Percentiles rank a stretch among this genome's conserved stretches.
Evolutionary conservation across 1,284 basidiomycete genomes (phyloP).

Genomic region (Rhodofomes roseus): DNA sequence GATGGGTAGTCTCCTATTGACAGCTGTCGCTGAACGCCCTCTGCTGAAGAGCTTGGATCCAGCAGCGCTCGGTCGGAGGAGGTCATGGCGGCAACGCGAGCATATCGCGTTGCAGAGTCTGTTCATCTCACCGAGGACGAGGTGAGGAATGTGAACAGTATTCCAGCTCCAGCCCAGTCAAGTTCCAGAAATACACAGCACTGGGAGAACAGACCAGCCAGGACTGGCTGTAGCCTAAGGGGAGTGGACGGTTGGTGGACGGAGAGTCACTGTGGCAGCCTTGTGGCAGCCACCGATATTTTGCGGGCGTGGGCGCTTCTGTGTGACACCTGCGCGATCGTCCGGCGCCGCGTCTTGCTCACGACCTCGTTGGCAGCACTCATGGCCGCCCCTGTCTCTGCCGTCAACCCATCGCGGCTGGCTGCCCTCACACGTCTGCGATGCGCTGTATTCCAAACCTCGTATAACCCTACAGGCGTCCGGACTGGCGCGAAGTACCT

Average conservation of each 20-base stretch:
- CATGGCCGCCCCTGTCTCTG: constrained; percentile 33
- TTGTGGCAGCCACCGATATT: background rate
- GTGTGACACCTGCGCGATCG: background rate
- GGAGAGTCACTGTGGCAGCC: too few species aligned
- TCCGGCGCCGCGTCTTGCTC: background rate
- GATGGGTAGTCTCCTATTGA: background rate
- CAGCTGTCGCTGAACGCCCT: background rate
- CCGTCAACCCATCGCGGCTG: constrained; percentile 41
- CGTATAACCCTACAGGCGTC: constrained; percentile 74
- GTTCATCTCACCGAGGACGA: background rate
- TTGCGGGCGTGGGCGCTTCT: background rate
- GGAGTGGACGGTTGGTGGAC: too few species aligned
- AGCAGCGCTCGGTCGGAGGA: background rate
- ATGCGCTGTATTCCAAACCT: constrained; percentile 77
- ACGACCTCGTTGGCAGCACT: background rate
- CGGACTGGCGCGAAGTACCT: constrained; percentile 88
- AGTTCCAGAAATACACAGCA: background rate
- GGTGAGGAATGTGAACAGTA: background rate
- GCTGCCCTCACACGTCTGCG: constrained; percentile 54
- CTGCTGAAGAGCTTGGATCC: constrained; percentile 2
- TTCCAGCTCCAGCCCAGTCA: background rate
- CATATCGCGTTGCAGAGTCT: constrained; percentile 4
- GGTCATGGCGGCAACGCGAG: constrained; percentile 10
- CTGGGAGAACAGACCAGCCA: background rate
- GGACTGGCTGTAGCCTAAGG: too few species aligned